Conservation (phyloP, 2,329 filamentous ascomycete genomes). For the Cadophora malorum region DNA sequence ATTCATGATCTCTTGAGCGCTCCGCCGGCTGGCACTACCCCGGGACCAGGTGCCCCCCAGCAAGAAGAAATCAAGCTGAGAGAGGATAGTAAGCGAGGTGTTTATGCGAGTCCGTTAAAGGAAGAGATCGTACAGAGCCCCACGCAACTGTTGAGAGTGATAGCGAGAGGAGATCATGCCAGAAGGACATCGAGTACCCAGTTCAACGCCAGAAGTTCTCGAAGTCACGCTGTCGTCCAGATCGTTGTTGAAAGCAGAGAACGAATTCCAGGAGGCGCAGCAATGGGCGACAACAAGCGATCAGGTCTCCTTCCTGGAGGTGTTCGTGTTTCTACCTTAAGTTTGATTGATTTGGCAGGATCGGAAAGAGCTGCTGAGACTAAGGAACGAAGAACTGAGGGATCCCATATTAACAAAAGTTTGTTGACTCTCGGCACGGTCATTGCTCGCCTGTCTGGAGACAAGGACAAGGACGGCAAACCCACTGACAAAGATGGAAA, state of each 20-base stretch:
- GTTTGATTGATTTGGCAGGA: constrained; percentile 93
- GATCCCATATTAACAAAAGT: constrained; percentile 98
- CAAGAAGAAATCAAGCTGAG: constrained; percentile 97
- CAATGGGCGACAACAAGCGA: constrained; percentile 66
- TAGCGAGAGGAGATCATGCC: constrained; percentile 90
- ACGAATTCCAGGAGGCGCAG: constrained; percentile 64
- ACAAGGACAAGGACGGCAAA: constrained; percentile 81
- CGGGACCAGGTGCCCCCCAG: constrained; percentile 58
- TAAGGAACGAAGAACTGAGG: constrained; percentile 92
- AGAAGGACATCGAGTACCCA: constrained; percentile 92
- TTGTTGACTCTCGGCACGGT: constrained; percentile 93
- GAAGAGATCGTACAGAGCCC: constrained; percentile 99
- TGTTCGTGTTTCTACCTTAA: constrained; percentile 92
- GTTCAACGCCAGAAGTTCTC: constrained; percentile 94
- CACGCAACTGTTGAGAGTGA: constrained; percentile 91
- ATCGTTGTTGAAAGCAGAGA: constrained; percentile 98
- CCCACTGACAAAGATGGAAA: constrained; percentile 81
- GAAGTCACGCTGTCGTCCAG: constrained; percentile 97
- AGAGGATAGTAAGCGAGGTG: constrained; percentile 94
- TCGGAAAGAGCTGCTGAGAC: constrained; percentile 95
- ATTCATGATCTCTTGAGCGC: constrained; percentile 92
- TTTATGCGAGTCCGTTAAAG: constrained; percentile 94
- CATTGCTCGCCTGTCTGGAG: constrained; percentile 88
- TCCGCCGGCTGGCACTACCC: constrained; percentile 61
- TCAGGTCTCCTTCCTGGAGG: constrained; percentile 79